Evolutionary conservation across 768 basidiomycete genomes (phyloP), one percentile per base, ranked within the genome.

Genomic region (Lanmaoa rubissima): DNA sequence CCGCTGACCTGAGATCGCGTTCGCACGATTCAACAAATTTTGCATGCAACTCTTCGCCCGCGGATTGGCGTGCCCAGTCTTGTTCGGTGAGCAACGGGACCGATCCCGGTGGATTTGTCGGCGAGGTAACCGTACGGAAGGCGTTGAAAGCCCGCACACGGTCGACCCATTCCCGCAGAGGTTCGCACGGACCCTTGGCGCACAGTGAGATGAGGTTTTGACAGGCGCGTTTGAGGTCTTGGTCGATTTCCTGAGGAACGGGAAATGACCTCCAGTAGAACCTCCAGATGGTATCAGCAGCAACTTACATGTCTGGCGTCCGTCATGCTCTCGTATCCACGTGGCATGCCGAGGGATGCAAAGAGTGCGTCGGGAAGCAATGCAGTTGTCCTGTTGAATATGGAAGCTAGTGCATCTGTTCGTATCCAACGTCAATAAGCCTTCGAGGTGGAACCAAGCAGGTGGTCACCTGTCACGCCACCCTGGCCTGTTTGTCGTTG

Each of bases 201-300:
- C 86, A 86, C 14, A 81, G 72, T 4, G 78, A 72, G 55, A 98
- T 96, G 38, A 93, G 80, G 40, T 85, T 83, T 74, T 96, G 93
- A 73, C 95, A 98, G 0, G 86, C 87, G 17, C 78, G 77, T 65
- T 93, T 91, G 31, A 98, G 82, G 32, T 88, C 89, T 47, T 86
- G 80, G 73, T 98, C 96, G 62, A 97, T 88, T 57, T 87, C 88
- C 92, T 95, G 69, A n/a, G 39, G 28, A 35, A 44, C 16, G 52
- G 55, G 16, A 46, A 31, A 48, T 32, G 35, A 28, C 31, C 46
- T 48, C 1, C 32, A 17, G 40, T 12, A 28, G 14, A 34, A 51
- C 48, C 42, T 24, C 48, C 21, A 1, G 12, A 48, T 5, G 12
- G n/a, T 32, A 26, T 35, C 26, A 26, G 26, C 5, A 24, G 39